These are phyloP conservation scores for Fusarium marasasianum DNA, from an alignment of 2,329 filamentous ascomycete genomes.

Conservation along the genomic window DNA sequence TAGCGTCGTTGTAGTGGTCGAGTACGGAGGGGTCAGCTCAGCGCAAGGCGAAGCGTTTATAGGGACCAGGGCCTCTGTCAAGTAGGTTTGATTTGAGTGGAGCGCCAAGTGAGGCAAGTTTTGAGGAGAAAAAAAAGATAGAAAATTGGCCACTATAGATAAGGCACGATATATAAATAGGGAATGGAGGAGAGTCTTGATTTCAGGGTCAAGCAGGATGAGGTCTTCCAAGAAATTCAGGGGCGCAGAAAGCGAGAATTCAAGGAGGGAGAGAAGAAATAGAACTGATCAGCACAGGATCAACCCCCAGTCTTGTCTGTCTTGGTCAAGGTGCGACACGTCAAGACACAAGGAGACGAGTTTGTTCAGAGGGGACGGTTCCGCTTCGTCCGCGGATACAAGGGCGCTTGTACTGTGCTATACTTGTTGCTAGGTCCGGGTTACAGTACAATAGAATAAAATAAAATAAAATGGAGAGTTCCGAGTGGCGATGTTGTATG, in stretches of 20 bases:
- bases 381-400: constrained; percentile 21
- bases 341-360: constrained; percentile 25
- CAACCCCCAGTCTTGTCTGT: constrained; percentile 29
- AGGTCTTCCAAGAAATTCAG: constrained; percentile 27
- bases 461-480: neutral
- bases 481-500: constrained; percentile 37
- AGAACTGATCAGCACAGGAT: constrained; percentile 30
- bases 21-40: constrained; percentile 10
- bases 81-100: constrained; percentile 11
- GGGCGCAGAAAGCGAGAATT: constrained; percentile 19
- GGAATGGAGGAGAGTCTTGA: neutral
- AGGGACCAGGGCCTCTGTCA: neutral
- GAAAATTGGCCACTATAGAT: neutral
- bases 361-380: constrained; percentile 29
- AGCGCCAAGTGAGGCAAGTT: neutral
- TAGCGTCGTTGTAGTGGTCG: neutral
- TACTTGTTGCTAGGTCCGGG: neutral
- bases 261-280: constrained; percentile 11
- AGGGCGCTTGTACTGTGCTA: neutral
- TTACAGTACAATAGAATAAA: neutral
- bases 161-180: neutral
- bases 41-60: constrained; percentile 30
- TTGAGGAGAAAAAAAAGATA: neutral
- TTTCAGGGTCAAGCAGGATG: neutral
- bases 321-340: constrained; percentile 38